Conservation (phyloP, 2,329 filamentous ascomycete species). For the Zymoseptoria ardabiliae region DNA sequence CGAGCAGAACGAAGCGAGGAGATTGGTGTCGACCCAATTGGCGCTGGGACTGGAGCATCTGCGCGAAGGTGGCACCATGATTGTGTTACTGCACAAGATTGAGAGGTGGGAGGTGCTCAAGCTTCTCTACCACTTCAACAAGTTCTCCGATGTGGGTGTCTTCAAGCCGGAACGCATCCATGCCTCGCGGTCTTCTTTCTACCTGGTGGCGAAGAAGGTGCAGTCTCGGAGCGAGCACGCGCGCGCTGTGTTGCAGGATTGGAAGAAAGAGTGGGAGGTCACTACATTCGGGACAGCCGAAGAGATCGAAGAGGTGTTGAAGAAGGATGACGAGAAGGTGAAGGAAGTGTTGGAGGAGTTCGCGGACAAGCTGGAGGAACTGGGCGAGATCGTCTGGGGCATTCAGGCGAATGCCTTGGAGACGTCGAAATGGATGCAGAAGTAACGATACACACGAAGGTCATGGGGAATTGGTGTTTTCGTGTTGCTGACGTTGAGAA, state of each 20-base stretch:
- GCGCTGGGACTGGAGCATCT: constrained; percentile 43
- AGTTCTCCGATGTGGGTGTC: constrained; percentile 14
- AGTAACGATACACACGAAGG: neutral
- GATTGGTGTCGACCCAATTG: constrained; percentile 32
- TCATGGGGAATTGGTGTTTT: too few species aligned
- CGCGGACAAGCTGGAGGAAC: constrained; percentile 1
- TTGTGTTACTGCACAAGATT: constrained; percentile 45
- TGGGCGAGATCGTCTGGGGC: constrained; percentile 5
- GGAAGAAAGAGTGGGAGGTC: constrained; percentile 9
- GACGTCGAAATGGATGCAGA: neutral
- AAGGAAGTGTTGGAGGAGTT: constrained; percentile 10
- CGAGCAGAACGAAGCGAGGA: constrained; percentile 23
- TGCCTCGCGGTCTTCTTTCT: constrained; percentile 19
- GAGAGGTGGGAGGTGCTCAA: constrained; percentile 27
- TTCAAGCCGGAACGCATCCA: constrained; percentile 18
- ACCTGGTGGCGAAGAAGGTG: constrained; percentile 17
- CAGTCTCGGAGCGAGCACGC: constrained; percentile 2
- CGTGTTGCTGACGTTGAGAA: too few species aligned
- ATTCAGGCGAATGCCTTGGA: constrained; percentile 7
- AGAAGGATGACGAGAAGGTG: neutral
- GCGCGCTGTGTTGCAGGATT: constrained; percentile 2
- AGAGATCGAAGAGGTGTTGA: neutral
- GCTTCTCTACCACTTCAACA: constrained; percentile 9
- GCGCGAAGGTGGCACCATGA: constrained; percentile 42
- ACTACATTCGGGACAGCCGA: constrained; percentile 10